Evolutionary conservation across 2,329 filamentous ascomycete species (phyloP).

Genomic region (Aspergillus terreus): DNA sequence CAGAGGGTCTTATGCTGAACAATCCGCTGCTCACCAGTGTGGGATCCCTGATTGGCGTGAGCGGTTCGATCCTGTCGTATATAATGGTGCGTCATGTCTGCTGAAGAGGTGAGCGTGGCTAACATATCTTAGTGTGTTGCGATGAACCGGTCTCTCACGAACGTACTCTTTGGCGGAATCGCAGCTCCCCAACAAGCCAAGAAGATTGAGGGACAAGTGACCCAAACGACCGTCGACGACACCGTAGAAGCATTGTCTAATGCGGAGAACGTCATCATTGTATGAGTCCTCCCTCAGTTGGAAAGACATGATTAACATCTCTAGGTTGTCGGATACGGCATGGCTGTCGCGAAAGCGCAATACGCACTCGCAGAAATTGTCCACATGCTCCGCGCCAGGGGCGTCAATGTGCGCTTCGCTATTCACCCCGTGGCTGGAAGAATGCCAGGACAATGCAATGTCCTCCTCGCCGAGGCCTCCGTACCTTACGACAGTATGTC

Average conservation of each 20-base stretch:
- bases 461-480: constrained; percentile 79
- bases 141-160: constrained; percentile 88
- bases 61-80: constrained; percentile 83
- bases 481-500: constrained; percentile 74
- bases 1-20: constrained; percentile 87
- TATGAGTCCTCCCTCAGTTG: constrained; percentile 20
- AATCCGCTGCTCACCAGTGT: constrained; percentile 82
- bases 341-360: constrained; percentile 91
- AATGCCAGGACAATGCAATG: constrained; percentile 93
- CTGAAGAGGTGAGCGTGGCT: neutral
- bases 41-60: constrained; percentile 82
- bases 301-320: neutral
- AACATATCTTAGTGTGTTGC: constrained; percentile 60
- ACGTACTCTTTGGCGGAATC: constrained; percentile 83
- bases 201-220: constrained; percentile 74
- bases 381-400: constrained; percentile 66
- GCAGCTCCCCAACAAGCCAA: constrained; percentile 60
- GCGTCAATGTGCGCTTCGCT: constrained; percentile 79
- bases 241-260: constrained; percentile 71
- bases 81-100: constrained; percentile 50
- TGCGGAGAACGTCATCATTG: constrained; percentile 81
- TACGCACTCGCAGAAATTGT: constrained; percentile 86
- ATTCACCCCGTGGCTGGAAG: constrained; percentile 87
- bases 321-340: constrained; percentile 76
- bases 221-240: constrained; percentile 74